Base-by-base conservation (phyloP, 441 rosid species). In the Gossypium lobatum region DNA sequence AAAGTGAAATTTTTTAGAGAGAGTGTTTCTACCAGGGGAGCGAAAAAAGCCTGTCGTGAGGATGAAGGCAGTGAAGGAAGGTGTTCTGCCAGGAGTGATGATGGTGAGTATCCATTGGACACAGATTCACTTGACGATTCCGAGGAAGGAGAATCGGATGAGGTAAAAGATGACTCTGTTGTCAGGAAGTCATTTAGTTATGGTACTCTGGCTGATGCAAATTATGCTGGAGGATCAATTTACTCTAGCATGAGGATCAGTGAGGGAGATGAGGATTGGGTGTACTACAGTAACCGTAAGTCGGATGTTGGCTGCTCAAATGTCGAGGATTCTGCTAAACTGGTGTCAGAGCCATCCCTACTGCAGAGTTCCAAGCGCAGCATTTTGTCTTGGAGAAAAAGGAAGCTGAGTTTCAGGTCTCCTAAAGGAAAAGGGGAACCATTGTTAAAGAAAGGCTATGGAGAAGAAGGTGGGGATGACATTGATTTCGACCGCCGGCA, bases 391-490 rank as follows among this genome's bases (percentile, higher is more conserved):
- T 93, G 98, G 97, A 85, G 87, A 75, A 89, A 84, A 77, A 79
- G 93, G 77, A 90, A 87, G 66, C 65, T 86, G 76, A 85, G 85
- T 73, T 91, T 91, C 77, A 79, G 85, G 73, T 86, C 92, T 34
- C 86, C 87, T 6, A 90, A 86, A 83, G 73, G 81, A 3, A 91
- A 88, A 87, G 97, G 89, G 34, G 98, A 93, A 79, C 98, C 96
- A 60, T 82, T 93, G 74, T 81, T 93, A 28, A 93, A 87, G 77
- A 93, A 89, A 50, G 89, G 80, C 48, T 80, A 84, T 71, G 85
- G 88, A 63, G 96, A 91, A 73, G 91, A 87, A 76, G 98, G 98
- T 31, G 96, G 98, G 3, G 98, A 93, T 74, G 95, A 91, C 81
- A 91, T 93, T 81, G 95, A 90, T 78, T 88, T 76, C 75, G 93